Base-by-base conservation (phyloP, 305 asterid species). In the Rubia balearica region DNA sequence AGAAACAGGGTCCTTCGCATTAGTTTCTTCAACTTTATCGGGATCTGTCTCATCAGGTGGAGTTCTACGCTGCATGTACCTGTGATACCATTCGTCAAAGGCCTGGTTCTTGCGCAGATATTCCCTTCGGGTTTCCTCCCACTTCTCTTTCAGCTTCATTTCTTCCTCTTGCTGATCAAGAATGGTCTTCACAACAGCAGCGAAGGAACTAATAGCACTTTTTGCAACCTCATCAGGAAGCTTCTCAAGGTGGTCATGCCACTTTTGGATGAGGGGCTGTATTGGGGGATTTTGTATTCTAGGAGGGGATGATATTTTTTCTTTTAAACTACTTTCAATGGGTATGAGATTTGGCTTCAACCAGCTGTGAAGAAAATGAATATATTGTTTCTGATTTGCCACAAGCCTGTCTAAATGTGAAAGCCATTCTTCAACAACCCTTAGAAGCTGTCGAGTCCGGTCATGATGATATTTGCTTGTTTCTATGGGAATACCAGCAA, bases 211-310 rank as follows among this genome's bases (percentile, higher is more conserved):
- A 21, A 89, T 94, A 9, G 96, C 93, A 27, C 85, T 77, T 73
- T 84, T 94, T 12, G 96, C 92, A 43, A 89, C 84, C 73, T 91
- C 98, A 16, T 91, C 96, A 0, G 98, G 98, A 68, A 94, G 96
- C 88, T 91, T 94, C 86, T 87, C 96, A 13, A 91, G 95, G 48
- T 75, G 81, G 73, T 94, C 98, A 3, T 87, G 88, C 97, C 98
- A 94, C 49, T 86, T 69, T 9, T 79, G 88, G 80, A 94, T 93
- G 59, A 94, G 88, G 8, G 82, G 82, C 65, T 94, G 95, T 80
- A 94, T 91, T 0, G 91, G 96, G 9, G 98, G 98, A 56, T 24
- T 78, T 16, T 79, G 75, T 36, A 57, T 63, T 66, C 89, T 73
- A 0, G 90, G 91, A 0, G 98, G 96, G 0, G 97, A 88, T 1